Evolutionary conservation across 108 stramenopile species (phyloP).

Genomic region (Parietichytrium sp.): DNA sequence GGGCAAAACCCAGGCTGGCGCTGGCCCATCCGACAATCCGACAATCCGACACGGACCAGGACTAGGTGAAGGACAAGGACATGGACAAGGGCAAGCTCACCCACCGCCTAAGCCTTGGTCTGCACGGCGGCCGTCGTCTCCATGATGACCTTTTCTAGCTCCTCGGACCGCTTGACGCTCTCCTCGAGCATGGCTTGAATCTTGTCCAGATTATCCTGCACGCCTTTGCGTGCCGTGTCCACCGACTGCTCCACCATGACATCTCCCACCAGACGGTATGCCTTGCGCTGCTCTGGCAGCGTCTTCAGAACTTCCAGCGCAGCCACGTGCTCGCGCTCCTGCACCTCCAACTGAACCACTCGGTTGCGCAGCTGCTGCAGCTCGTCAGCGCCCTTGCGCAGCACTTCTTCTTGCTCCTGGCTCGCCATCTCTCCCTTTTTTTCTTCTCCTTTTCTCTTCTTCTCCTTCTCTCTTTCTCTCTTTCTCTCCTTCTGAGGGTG

Average conservation of each 20-base stretch:
- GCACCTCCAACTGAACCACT: conserved; percentile 18
- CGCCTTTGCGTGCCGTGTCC: conserved; percentile 26
- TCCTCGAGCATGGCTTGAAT: conserved; percentile 2
- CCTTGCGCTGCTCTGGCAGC: not conserved
- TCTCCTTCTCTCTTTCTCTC: too few relatives aligned
- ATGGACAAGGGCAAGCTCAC: too few relatives aligned
- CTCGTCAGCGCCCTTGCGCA: conserved; percentile 15
- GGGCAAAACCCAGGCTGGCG: too few relatives aligned
- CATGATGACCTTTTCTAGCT: conserved; percentile 34
- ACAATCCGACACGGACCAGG: too few relatives aligned
- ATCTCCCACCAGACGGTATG: conserved; percentile 27
- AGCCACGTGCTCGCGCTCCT: conserved; percentile 36
- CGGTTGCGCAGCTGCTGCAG: conserved; percentile 19
- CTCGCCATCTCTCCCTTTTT: too few relatives aligned
- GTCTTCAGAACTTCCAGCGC: not conserved
- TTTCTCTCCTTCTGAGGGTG: too few relatives aligned
- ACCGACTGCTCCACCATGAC: conserved; percentile 9
- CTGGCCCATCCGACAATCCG: too few relatives aligned
- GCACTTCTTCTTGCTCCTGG: too few relatives aligned
- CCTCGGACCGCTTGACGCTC: not conserved
- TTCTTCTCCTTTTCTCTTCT: too few relatives aligned
- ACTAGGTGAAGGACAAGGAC: too few relatives aligned
- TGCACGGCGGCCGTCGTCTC: too few relatives aligned
- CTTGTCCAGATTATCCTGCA: not conserved
- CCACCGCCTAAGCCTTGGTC: too few relatives aligned